A percentile compares a stretch with the other conserved stretches of the same genome.
Conservation (phyloP, 2,329 filamentous ascomycete species). For the Thelonectria olida region DNA sequence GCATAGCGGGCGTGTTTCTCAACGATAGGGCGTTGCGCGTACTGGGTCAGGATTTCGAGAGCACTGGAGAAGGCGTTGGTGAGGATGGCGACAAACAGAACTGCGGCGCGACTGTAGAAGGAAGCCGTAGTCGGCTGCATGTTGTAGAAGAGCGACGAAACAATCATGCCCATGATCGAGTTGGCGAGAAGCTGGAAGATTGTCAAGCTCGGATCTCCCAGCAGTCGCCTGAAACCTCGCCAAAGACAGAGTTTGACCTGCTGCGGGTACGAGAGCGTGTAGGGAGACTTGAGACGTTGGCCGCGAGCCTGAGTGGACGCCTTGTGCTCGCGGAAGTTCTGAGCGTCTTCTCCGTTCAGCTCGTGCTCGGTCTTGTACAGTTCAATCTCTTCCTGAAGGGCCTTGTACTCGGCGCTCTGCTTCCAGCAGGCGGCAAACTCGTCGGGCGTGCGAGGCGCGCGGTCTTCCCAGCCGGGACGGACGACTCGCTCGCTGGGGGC, state of each 20-base stretch:
- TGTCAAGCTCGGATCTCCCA: constrained; percentile 11
- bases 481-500: constrained; percentile 14
- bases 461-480: constrained; percentile 10
- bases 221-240: constrained; percentile 12
- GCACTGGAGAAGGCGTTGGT: constrained; percentile 58
- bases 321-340: constrained; percentile 21
- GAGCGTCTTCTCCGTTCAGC: constrained; percentile 10
- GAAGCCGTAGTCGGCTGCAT: not conserved
- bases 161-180: not conserved
- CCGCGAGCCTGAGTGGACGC: constrained; percentile 2
- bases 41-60: constrained; percentile 50
- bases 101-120: constrained; percentile 47
- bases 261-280: constrained; percentile 15
- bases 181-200: constrained; percentile 16
- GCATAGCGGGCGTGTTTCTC: constrained; percentile 53
- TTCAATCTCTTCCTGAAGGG: constrained; percentile 11
- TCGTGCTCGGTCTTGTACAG: constrained; percentile 14
- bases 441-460: constrained; percentile 14
- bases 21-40: constrained; percentile 49
- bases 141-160: constrained; percentile 20
- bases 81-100: constrained; percentile 63
- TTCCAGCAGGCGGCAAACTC: constrained; percentile 21
- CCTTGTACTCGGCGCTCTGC: constrained; percentile 10
- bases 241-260: constrained; percentile 18
- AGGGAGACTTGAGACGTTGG: constrained; percentile 18